phyloP scores from a whole-genome alignment of 345 rosid species.

The Pelargonium nanum region DNA sequence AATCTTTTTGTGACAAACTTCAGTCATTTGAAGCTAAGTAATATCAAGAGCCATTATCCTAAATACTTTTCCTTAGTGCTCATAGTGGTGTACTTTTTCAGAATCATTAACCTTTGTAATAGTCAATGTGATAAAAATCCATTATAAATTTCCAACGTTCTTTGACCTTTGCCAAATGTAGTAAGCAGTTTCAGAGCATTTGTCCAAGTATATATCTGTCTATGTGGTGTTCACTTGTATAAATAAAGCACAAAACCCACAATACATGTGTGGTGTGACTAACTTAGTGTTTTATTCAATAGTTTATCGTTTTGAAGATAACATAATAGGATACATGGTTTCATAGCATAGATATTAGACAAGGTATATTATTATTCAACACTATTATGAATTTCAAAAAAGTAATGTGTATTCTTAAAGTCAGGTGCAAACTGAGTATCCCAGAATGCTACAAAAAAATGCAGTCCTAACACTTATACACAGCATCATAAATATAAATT shows the following conservation, averaged over 20 bases:
- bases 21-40: background rate
- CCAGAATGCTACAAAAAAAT: background rate
- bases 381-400: background rate
- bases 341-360: no score
- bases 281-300: no score
- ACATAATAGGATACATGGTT: no score
- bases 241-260: no score
- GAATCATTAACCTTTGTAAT: background rate
- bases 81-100: background rate
- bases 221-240: background rate
- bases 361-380: no score
- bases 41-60: no score
- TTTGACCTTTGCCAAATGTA: background rate
- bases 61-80: no score
- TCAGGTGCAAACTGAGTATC: background rate
- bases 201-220: background rate
- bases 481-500: background rate
- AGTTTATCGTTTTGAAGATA: no score
- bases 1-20: no score
- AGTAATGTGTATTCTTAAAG: background rate
- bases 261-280: no score
- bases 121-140: background rate
- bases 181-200: background rate
- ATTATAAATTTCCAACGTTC: background rate
- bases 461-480: background rate